Percentiles rank a stretch among this genome's conserved stretches.
Conservation (phyloP, 257 asterid species). For the Capsicum rhomboideum region DNA sequence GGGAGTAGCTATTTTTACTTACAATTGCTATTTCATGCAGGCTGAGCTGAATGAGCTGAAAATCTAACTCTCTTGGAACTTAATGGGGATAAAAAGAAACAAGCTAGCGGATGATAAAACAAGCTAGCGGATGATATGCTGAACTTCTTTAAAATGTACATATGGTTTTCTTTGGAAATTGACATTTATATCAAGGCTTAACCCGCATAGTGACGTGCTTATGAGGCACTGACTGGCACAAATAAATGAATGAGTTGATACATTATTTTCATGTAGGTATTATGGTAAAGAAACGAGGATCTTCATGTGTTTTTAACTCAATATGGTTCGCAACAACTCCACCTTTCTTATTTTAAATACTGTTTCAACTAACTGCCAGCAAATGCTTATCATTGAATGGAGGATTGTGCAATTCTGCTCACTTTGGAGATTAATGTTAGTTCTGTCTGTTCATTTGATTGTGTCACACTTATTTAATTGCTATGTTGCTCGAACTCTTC, state of each 20-base stretch:
- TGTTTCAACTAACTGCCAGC: not conserved
- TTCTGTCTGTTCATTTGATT: not conserved
- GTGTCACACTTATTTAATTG: not conserved
- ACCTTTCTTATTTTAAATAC: not conserved
- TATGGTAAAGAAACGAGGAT: not conserved
- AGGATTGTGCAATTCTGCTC: not conserved
- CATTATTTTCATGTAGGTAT: not conserved
- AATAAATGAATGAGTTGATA: not conserved
- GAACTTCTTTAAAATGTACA: conserved; percentile 1
- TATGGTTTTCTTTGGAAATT: not conserved
- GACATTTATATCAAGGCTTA: not conserved
- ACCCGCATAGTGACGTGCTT: not conserved
- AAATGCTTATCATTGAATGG: not conserved
- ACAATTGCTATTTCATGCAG: conserved; percentile 17
- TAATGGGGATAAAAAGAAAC: not conserved
- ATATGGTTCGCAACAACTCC: not conserved
- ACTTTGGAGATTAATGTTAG: not conserved
- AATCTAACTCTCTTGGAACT: conserved; percentile 10
- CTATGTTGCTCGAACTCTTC: too few species aligned
- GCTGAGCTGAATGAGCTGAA: conserved; percentile 31
- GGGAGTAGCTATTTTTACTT: not conserved
- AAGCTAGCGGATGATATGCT: not conserved
- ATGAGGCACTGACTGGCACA: not conserved
- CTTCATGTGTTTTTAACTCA: not conserved
- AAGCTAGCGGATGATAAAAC: too few species aligned